A percentile compares a stretch with the other conserved stretches of the same genome.
phyloP scores from a whole-genome alignment of 2,329 filamentous ascomycete species.

The Falciphora oryzae region DNA sequence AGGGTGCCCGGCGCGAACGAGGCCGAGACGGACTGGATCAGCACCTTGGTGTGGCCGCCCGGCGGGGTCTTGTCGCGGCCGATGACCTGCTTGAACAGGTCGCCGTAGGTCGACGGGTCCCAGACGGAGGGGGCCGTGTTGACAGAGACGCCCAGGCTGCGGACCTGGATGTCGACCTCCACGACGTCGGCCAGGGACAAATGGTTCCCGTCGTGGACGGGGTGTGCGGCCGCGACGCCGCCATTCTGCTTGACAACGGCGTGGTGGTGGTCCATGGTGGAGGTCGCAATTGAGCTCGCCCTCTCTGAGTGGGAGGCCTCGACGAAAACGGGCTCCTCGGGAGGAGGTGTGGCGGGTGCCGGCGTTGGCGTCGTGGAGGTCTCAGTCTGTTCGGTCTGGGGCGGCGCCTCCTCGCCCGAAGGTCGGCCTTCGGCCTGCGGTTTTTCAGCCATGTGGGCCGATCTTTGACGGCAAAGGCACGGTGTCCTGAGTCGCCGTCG shows the following conservation, averaged over 20 bases:
- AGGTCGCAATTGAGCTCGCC: conserved; percentile 27
- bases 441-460: not conserved
- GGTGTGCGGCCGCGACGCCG: conserved; percentile 15
- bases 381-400: not conserved
- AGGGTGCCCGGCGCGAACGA: conserved; percentile 60
- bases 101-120: conserved; percentile 40
- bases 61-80: conserved; percentile 17
- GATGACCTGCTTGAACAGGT: conserved; percentile 31
- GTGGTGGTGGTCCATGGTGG: conserved; percentile 18
- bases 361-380: not conserved
- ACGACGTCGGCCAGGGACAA: conserved; percentile 48
- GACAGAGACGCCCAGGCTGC: conserved; percentile 49
- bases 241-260: conserved; percentile 11
- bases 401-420: not conserved
- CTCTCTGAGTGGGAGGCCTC: conserved; percentile 17
- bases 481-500: not conserved
- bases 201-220: conserved; percentile 28
- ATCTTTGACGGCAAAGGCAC: not conserved
- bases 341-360: no score
- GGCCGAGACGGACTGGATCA: conserved; percentile 59
- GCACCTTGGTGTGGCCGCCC: conserved; percentile 38
- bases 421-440: not conserved
- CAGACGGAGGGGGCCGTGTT: conserved; percentile 51
- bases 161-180: conserved; percentile 47
- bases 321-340: not conserved